Evolutionary conservation across 1,139 yeast genomes (phyloP), one percentile per base, ranked within the genome.

Genomic region (Suhomyces choctaworum): DNA sequence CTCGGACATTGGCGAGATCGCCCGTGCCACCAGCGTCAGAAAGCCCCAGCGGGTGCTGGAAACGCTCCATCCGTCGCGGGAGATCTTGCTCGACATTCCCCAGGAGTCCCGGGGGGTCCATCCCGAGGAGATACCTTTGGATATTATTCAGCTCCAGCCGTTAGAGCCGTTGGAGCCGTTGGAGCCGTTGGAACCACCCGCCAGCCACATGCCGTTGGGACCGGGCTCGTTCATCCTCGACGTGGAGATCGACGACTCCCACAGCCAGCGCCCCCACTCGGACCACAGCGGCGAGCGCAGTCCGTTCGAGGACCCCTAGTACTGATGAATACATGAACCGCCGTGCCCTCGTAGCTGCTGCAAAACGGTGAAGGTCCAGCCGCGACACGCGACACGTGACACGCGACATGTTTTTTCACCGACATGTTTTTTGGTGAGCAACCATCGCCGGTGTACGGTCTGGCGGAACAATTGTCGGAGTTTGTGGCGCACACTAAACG

Each of bases 1-100:
- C 50, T 63, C 70, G 7, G 76, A 70, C 44, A 66, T 70, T 30
- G 76, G 75, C 7, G 73, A 70, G 44, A 70, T 70, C 34, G 61
- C 64, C 27, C 56, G 76, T 9, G 75, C 75, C 32, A 66, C 73
- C 8, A 66, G 73, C 37, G 52, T 67, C 5, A 50, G 66, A 21
- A 42, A 58, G 20, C 47, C 45, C 19, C 26, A 27, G 11, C 32
- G 25, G 12, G 22, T 22, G 22, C 15, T 19, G 22, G 30, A 24
- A 14, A 20, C 15, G 12, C 24, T 29, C 22, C 27, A 32, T 8
- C 50, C 36, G 15, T 45, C 39, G 16, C 42, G 51, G 3, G 53
- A 50, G 32, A 39, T 50, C 22, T 34, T 47, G 23, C 39, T 51
- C 29, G 52, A 38, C 20, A 38, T 34, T 7, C 36, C 39, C 16